phyloP scores from a whole-genome alignment of 169 alveolate genomes.

The Hepatocystis sp. region DNA sequence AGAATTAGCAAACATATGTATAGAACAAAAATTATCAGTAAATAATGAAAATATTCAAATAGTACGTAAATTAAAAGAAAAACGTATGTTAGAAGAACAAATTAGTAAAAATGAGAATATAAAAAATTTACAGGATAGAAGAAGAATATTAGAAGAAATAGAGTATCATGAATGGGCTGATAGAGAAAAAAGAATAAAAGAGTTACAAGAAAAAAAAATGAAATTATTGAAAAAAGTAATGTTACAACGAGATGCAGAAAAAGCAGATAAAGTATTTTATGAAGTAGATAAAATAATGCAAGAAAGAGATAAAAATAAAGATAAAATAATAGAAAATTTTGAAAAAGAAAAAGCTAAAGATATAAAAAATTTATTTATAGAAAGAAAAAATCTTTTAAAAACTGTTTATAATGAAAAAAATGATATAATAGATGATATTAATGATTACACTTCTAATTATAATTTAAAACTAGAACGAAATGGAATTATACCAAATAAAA shows the following conservation, averaged over 20 bases:
- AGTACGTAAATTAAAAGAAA: constrained; percentile 64
- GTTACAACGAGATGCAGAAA: constrained; percentile 41
- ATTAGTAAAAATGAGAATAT: constrained; percentile 72
- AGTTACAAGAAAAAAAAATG: constrained; percentile 75
- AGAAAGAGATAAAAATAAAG: constrained; percentile 68
- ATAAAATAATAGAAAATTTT: constrained; percentile 71
- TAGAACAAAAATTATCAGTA: constrained; percentile 54
- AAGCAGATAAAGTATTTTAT: constrained; percentile 70
- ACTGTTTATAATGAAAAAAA: constrained; percentile 62
- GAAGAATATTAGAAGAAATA: constrained; percentile 67
- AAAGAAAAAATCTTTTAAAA: constrained; percentile 48
- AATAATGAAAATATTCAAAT: constrained; percentile 71
- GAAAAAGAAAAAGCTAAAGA: constrained; percentile 76
- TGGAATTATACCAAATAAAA: constrained; percentile 49
- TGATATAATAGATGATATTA: constrained; percentile 56
- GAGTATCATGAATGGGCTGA: constrained; percentile 77
- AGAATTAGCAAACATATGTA: constrained; percentile 69
- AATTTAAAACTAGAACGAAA: constrained; percentile 44
- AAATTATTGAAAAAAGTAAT: constrained; percentile 65
- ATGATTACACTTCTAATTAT: constrained; percentile 60
- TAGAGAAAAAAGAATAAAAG: constrained; percentile 76
- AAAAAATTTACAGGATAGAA: constrained; percentile 56
- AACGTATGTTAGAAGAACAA: constrained; percentile 59
- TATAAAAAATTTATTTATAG: constrained; percentile 56
- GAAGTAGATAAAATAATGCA: constrained; percentile 73